These are phyloP conservation scores for Brettanomyces sp. DNA, from an alignment of 805 yeast species.

Conservation along the genomic window DNA sequence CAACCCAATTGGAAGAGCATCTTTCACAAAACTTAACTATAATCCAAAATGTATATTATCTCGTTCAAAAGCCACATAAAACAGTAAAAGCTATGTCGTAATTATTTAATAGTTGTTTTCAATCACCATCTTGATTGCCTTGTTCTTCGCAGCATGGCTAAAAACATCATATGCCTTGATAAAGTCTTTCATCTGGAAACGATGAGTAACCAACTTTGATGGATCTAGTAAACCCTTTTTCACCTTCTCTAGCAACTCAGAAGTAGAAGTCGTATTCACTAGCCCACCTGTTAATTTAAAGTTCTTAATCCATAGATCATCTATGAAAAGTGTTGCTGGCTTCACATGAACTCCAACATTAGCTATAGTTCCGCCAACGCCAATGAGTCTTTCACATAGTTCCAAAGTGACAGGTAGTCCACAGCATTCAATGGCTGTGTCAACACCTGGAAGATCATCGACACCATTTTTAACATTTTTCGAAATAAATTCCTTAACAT, in stretches of 20 bases:
- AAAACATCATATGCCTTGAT: conserved; percentile 49
- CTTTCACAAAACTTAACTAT: no score
- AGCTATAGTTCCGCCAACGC: conserved; percentile 51
- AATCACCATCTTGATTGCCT: conserved; percentile 37
- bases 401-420: conserved; percentile 53
- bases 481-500: conserved; percentile 27
- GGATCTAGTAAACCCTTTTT: conserved; percentile 31
- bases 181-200: conserved; percentile 42
- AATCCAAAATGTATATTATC: no score
- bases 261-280: conserved; percentile 34
- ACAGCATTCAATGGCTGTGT: conserved; percentile 51
- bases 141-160: conserved; percentile 36
- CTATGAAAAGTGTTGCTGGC: conserved; percentile 28
- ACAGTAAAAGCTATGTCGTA: no score
- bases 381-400: conserved; percentile 41
- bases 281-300: conserved; percentile 32
- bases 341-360: conserved; percentile 46
- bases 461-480: conserved; percentile 19
- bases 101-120: not conserved
- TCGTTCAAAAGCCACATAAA: no score
- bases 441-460: conserved; percentile 36
- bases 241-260: conserved; percentile 26
- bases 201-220: conserved; percentile 45
- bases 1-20: no score
- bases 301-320: conserved; percentile 33